phyloP scores from a whole-genome alignment of 2,329 filamentous ascomycete species.

The Botrytis porri region DNA sequence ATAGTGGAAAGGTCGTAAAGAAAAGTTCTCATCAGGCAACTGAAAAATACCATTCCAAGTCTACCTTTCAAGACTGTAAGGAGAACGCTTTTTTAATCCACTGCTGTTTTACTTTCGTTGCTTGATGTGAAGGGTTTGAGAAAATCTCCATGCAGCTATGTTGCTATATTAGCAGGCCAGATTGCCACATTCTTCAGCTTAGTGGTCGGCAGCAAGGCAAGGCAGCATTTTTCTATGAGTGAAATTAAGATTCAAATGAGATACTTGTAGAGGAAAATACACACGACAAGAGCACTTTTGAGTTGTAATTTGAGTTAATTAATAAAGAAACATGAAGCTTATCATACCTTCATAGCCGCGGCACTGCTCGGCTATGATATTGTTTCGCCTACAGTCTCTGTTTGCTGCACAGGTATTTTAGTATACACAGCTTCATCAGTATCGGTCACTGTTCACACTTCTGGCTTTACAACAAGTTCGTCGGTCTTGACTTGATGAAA shows the following conservation, averaged over 20 bases:
- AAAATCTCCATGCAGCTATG: background rate
- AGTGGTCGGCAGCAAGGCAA: background rate
- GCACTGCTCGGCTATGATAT: background rate
- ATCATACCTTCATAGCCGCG: background rate
- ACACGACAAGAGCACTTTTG: background rate
- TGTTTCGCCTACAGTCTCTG: background rate
- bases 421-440: background rate
- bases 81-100: background rate
- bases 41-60: background rate
- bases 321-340: background rate
- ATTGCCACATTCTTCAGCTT: background rate
- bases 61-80: background rate
- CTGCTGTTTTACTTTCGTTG: background rate
- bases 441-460: background rate
- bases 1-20: background rate
- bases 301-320: background rate
- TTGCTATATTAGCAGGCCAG: background rate
- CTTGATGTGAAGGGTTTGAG: background rate
- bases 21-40: background rate
- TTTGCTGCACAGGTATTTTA: no score
- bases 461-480: background rate
- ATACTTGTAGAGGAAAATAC: background rate
- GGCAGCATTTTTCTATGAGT: no score
- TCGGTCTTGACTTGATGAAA: background rate
- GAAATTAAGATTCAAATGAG: no score